Conservation (phyloP, 768 basidiomycete species). For the Russula dissimulans region DNA sequence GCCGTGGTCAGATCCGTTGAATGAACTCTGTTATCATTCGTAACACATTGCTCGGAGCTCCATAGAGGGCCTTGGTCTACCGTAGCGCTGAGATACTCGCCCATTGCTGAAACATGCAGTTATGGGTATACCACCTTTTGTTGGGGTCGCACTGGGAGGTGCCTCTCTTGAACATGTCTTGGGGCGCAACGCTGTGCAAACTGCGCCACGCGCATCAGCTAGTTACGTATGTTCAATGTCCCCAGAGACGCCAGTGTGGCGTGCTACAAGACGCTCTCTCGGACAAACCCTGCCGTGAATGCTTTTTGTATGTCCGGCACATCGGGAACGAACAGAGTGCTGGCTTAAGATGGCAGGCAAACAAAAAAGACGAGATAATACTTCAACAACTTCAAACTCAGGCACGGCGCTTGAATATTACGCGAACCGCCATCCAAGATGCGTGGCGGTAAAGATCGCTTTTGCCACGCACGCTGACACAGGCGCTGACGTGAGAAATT, state of each 20-base stretch:
- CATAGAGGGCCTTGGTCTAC: too few species aligned
- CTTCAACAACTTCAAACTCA: constrained; percentile 64
- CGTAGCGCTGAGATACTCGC: too few species aligned
- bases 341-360: constrained; percentile 45
- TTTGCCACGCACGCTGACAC: neutral
- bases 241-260: constrained; percentile 36
- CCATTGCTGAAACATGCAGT: too few species aligned
- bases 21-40: too few species aligned
- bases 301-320: neutral
- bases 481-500: too few species aligned
- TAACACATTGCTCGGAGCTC: too few species aligned
- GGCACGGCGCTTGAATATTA: constrained; percentile 71
- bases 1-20: too few species aligned
- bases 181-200: neutral
- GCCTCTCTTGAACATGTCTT: constrained; percentile 1
- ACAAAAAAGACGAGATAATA: constrained; percentile 89
- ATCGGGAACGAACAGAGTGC: neutral
- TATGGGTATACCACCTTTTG: neutral
- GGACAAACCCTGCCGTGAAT: constrained; percentile 62
- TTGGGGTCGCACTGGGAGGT: neutral
- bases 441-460: constrained; percentile 41
- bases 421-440: constrained; percentile 81
- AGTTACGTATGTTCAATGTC: neutral
- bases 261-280: constrained; percentile 75
- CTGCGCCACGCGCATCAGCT: neutral